Base-by-base conservation (phyloP, 805 yeast species). In the Danielia oregonensis region DNA sequence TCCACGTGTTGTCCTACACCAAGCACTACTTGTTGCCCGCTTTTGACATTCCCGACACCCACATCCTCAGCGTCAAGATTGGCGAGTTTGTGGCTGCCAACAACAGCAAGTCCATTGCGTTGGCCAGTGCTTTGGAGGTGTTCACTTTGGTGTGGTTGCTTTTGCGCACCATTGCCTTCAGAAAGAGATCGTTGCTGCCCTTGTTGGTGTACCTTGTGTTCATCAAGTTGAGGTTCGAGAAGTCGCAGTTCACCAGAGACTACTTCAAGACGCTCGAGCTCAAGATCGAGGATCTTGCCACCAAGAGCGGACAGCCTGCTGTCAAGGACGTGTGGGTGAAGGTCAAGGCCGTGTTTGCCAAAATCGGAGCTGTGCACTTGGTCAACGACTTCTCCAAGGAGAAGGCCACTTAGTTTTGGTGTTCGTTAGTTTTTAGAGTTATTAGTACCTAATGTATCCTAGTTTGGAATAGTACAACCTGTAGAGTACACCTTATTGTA, bases 1-100 rank as follows among this genome's bases (percentile, higher is more conserved):
- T 91, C 76, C 97, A 89, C 57, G 79, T 78, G 8, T 65, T 88
- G 51, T 79, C 82, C 13, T 91, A 86, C 64, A 44, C 74, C 35
- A 77, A 82, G 48, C 70, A 78, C 26, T 73, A 70, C 44, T 45
- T 91, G 36, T 65, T 89, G 33, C 95, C 97, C 25, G 65, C 76
- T 5, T 52, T 59, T 26, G 60, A 78, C 16, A 71, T 73, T 36
- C 42, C 43, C 29, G 55, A 49, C 36, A 44, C 54, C 38, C 49
- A 46, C 36, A 54, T 45, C 26, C 51, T 41, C 48, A 64, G 52
- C 36, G 65, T 46, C 71, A 78, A 43, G 65, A 54, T 67, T 26
- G 57, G 57, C 24, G 48, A 51, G 28, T 64, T 67, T 35, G 58
- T 66, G 26, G 48, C 54, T 24, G 46, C 51, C 33, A 59, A 63